Percentiles rank a stretch among this genome's conserved stretches.
Conservation (phyloP, 768 basidiomycete species). For the Dentipellis sp. region DNA sequence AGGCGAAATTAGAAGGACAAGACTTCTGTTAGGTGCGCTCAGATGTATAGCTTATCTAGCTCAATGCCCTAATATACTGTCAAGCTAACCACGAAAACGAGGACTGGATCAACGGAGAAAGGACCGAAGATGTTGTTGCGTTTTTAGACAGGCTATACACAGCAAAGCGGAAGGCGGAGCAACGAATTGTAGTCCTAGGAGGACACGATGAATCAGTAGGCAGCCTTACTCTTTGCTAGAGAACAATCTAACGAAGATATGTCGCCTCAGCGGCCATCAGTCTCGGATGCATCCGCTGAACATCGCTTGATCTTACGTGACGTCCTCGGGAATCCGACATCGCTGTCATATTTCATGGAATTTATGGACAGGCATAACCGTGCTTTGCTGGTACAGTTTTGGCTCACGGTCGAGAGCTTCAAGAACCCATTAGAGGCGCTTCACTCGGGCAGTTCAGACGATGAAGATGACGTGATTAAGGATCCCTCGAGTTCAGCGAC, state of each 20-base stretch:
- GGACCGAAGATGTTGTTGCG: constrained; percentile 75
- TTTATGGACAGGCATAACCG: constrained; percentile 90
- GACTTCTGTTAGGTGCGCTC: constrained; percentile 54
- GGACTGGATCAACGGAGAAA: constrained; percentile 82
- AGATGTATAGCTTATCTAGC: neutral
- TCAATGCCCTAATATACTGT: neutral
- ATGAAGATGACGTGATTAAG: constrained; percentile 53
- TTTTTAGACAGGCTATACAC: constrained; percentile 84
- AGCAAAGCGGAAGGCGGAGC: constrained; percentile 82
- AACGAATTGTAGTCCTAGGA: constrained; percentile 74
- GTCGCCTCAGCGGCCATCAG: constrained; percentile 27
- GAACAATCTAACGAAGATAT: neutral
- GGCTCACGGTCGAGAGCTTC: constrained; percentile 96
- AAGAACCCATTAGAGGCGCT: constrained; percentile 90
- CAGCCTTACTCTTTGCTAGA: neutral
- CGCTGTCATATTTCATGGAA: constrained; percentile 95
- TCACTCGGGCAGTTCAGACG: constrained; percentile 46
- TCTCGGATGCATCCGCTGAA: constrained; percentile 29
- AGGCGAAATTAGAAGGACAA: constrained; percentile 81
- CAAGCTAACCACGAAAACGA: constrained; percentile 80
- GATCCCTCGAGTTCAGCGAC: constrained; percentile 43
- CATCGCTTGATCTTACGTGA: constrained; percentile 60
- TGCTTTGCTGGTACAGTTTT: constrained; percentile 88
- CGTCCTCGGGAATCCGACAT: constrained; percentile 80
- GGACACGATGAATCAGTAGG: constrained; percentile 54